Conservation (phyloP, 345 rosid genomes). For the Laguncularia racemosa region DNA sequence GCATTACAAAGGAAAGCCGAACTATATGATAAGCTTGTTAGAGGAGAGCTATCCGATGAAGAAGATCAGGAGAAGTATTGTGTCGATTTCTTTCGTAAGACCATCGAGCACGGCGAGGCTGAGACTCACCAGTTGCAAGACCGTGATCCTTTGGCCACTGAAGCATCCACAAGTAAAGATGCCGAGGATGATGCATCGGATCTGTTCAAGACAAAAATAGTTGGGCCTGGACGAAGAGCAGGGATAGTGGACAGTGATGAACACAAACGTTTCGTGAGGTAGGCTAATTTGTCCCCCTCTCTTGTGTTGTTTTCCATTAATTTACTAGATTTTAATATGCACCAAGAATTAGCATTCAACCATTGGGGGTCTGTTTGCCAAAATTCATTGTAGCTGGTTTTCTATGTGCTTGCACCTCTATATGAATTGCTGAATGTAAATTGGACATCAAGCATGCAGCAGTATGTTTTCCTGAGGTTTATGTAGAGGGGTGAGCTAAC, state of each 20-base stretch:
- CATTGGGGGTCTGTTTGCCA: too few species aligned
- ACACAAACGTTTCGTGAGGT: constrained; percentile 87
- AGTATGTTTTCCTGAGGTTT: too few species aligned
- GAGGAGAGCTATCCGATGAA: constrained; percentile 85
- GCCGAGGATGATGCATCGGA: constrained; percentile 25
- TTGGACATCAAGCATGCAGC: too few species aligned
- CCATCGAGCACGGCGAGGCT: constrained; percentile 27
- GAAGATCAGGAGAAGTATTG: constrained; percentile 84
- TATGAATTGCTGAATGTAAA: too few species aligned
- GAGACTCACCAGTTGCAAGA: constrained; percentile 23
- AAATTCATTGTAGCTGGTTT: too few species aligned
- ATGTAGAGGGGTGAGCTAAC: too few species aligned
- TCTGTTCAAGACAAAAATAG: constrained; percentile 35
- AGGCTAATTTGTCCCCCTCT: neutral
- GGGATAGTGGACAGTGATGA: constrained; percentile 53
- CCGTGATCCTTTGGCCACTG: constrained; percentile 15
- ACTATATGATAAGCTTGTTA: constrained; percentile 70
- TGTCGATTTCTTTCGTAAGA: constrained; percentile 79
- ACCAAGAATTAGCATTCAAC: neutral
- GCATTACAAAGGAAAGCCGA: constrained; percentile 89
- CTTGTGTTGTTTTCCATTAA: neutral
- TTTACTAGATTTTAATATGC: neutral
- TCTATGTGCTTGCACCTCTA: too few species aligned
- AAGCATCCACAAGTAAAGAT: constrained; percentile 24
- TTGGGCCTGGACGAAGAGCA: constrained; percentile 54